A percentile compares a stretch with the other conserved stretches of the same genome.
phyloP scores from a whole-genome alignment of 2,329 filamentous ascomycete genomes.

The Endocalyx cinctus region DNA sequence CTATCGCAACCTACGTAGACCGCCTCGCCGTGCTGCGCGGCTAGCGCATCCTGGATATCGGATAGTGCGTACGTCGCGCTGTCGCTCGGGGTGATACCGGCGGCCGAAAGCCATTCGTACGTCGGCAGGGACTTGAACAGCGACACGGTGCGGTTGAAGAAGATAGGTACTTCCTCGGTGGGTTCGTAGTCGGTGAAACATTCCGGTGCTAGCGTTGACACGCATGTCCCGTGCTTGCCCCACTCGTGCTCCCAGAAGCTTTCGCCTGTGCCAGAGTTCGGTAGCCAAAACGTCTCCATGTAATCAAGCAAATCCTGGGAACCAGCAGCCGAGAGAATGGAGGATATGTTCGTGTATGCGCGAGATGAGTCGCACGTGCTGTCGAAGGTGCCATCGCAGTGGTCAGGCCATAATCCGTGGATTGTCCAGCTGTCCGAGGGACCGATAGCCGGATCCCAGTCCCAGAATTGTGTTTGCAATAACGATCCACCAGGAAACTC shows the following conservation, averaged over 20 bases:
- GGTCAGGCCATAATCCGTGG: constrained; percentile 65
- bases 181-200: constrained; percentile 61
- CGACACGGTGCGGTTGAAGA: constrained; percentile 61
- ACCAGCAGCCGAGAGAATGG: constrained; percentile 45
- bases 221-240: constrained; percentile 70
- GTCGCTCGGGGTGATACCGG: constrained; percentile 53
- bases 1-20: constrained; percentile 58
- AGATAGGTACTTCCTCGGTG: constrained; percentile 63
- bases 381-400: constrained; percentile 67
- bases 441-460: constrained; percentile 59
- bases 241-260: constrained; percentile 72
- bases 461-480: constrained; percentile 76
- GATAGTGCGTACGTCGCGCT: constrained; percentile 53
- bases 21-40: constrained; percentile 43
- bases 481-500: constrained; percentile 67
- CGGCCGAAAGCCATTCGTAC: constrained; percentile 56
- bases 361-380: constrained; percentile 59
- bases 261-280: constrained; percentile 59
- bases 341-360: constrained; percentile 60
- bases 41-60: constrained; percentile 56
- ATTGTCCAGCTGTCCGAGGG: constrained; percentile 69
- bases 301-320: constrained; percentile 53
- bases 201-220: constrained; percentile 60
- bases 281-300: constrained; percentile 71
- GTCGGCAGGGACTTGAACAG: constrained; percentile 64